Base-by-base conservation (phyloP, 2,329 filamentous ascomycete species). In the Lachnellula cervina region DNA sequence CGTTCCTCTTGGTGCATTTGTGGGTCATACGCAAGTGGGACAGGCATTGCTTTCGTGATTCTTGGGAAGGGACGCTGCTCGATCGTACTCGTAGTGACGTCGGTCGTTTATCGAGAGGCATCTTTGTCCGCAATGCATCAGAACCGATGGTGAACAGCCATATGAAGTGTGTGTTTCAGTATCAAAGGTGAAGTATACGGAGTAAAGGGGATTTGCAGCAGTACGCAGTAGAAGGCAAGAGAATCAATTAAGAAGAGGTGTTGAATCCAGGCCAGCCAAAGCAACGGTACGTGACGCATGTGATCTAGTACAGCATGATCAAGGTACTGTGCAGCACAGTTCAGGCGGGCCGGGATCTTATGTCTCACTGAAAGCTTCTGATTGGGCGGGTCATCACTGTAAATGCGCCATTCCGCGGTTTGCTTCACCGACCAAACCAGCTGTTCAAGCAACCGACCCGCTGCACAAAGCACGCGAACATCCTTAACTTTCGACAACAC, bases 1-100 rank as follows among this genome's bases (percentile, higher is more conserved):
- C 56, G 23, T 13, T 69, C 66, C 52, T 68, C 64, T 52, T 59
- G 58, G 51, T 67, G 55, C 62, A 68, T 68, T 28, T 68, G 64
- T 53, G 63, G 66, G 57, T 68, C 66, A 53, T 65, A 65, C 37
- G 59, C 66, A 38, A 56, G 54, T 9, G 64, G 61, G 16, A 64
- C 53, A 46, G 42, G 42, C 42, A 44, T 44, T 21, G 19, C 42
- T 17, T n/a, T 44, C n/a, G 19, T 23, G 17, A 44, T 1, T 44
- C 42, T n/a, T 44, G 19, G 5, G 42, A 44, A 25, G 42, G 4
- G 42, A 23, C 8, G 16, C 38, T 42, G 38, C 4, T n/a, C n/a
- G n/a, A n/a, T n/a, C n/a, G n/a, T 42, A 7, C 21, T 21, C 28
- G 28, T n/a, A 40, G 59, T 62, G 60, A 62, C 58, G 58, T 61